Conservation (phyloP, 1,284 basidiomycete genomes). For the Cutaneotrichosporon sp. region DNA sequence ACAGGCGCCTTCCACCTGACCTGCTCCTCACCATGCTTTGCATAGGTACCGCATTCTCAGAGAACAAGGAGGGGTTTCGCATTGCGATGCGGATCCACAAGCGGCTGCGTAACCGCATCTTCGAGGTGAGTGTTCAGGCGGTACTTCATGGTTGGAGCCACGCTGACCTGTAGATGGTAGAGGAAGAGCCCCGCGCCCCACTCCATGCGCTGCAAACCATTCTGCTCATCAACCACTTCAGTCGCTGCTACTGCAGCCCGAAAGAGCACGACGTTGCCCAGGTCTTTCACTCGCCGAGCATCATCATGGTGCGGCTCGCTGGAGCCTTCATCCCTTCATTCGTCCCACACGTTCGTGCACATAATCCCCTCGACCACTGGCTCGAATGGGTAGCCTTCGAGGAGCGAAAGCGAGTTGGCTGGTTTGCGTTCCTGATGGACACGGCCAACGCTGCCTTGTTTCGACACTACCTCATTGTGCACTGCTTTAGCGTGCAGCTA, state of each 20-base stretch:
- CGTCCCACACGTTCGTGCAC: not conserved
- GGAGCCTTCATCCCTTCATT: not conserved
- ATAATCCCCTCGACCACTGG: constrained; percentile 16
- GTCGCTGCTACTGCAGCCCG: constrained; percentile 24
- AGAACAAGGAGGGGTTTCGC: constrained; percentile 18
- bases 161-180: constrained; percentile 12
- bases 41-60: constrained; percentile 25
- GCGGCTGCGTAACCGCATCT: constrained; percentile 21
- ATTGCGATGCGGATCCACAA: constrained; percentile 20
- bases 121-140: constrained; percentile 14
- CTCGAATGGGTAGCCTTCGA: constrained; percentile 27
- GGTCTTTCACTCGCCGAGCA: constrained; percentile 29
- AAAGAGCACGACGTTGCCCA: constrained; percentile 27
- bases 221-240: constrained; percentile 27
- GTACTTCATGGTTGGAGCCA: too few species aligned
- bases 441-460: constrained; percentile 27
- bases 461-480: constrained; percentile 5
- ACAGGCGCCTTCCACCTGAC: constrained; percentile 23
- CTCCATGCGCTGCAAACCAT: constrained; percentile 9
- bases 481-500: constrained; percentile 7
- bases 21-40: constrained; percentile 26
- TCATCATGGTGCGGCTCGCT: constrained; percentile 1
- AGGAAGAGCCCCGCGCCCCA: constrained; percentile 22
- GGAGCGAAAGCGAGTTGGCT: constrained; percentile 24
- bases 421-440: constrained; percentile 31